These are phyloP conservation scores for Dendrocalamus latiflorus DNA, from an alignment of 202 grass and related monocot species.

Conservation along the genomic window DNA sequence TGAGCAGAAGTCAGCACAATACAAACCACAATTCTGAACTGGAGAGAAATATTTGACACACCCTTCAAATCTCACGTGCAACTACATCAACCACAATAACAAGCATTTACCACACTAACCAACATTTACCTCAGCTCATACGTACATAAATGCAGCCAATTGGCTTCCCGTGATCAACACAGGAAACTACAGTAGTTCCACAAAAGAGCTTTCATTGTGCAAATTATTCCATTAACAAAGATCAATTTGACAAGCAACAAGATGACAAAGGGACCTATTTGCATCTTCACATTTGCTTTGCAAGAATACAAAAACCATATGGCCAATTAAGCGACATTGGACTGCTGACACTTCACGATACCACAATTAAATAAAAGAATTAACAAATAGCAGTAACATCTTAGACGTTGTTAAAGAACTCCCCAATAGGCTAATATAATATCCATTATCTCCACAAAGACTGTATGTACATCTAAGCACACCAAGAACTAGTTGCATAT, in stretches of 20 bases:
- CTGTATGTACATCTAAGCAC: slow-evolving; percentile 68
- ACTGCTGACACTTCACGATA: not conserved
- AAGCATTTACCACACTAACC: not conserved
- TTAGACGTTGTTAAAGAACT: slow-evolving; percentile 26
- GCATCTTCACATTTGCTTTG: not conserved
- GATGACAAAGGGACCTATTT: not conserved
- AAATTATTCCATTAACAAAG: not conserved
- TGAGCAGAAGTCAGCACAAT: not conserved
- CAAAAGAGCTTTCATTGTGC: not conserved
- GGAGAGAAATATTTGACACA: not conserved
- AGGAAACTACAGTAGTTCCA: not conserved
- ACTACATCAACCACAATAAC: not conserved
- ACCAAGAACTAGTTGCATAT: slow-evolving; percentile 45
- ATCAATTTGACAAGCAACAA: too few relatives aligned
- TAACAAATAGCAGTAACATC: slow-evolving; percentile 16
- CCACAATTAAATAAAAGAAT: slow-evolving; percentile 2
- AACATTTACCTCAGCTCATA: not conserved
- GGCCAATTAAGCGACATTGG: slow-evolving; percentile 22
- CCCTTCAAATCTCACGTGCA: not conserved
- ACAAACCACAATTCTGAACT: not conserved
- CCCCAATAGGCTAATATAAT: slow-evolving; percentile 47
- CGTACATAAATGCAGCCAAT: slow-evolving; percentile 28
- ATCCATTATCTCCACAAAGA: slow-evolving; percentile 54
- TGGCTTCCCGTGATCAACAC: slow-evolving; percentile 33
- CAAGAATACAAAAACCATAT: slow-evolving; percentile 12